These are phyloP conservation scores for Copromyces sp. DNA, from an alignment of 495 filamentous ascomycete genomes.

Conservation along the genomic window DNA sequence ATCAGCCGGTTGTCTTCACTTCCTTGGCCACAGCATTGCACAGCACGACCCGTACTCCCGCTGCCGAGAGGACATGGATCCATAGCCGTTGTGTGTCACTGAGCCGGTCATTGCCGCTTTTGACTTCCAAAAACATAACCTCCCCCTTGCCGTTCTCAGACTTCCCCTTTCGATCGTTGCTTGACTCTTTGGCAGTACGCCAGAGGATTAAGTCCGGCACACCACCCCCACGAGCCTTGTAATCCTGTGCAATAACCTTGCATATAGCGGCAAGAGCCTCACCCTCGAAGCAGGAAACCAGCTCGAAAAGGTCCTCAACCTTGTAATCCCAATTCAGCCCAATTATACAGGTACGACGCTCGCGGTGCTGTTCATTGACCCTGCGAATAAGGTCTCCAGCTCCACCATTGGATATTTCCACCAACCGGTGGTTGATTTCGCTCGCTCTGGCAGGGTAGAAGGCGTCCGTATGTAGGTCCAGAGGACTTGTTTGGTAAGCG, in stretches of 20 bases:
- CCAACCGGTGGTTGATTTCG: constrained; percentile 83
- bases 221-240: constrained; percentile 72
- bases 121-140: constrained; percentile 84
- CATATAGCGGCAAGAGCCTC: constrained; percentile 72
- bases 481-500: constrained; percentile 80
- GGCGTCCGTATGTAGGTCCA: constrained; percentile 87
- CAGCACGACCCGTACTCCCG: constrained; percentile 76
- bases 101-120: constrained; percentile 89
- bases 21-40: constrained; percentile 81
- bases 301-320: constrained; percentile 68
- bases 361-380: constrained; percentile 54
- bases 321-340: constrained; percentile 87
- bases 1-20: constrained; percentile 29
- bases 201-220: constrained; percentile 93
- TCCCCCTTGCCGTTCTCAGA: constrained; percentile 26
- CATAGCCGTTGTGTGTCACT: constrained; percentile 95
- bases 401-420: constrained; percentile 69
- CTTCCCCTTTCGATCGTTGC: constrained; percentile 17
- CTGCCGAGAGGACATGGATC: constrained; percentile 84
- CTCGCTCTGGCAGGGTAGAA: constrained; percentile 79
- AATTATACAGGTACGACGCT: constrained; percentile 69
- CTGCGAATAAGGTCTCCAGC: constrained; percentile 55
- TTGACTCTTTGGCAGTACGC: constrained; percentile 30
- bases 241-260: constrained; percentile 93
- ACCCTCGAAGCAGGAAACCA: constrained; percentile 71